Conservation (phyloP, 2,329 filamentous ascomycete species). For the Trichoderma oligosporum region DNA sequence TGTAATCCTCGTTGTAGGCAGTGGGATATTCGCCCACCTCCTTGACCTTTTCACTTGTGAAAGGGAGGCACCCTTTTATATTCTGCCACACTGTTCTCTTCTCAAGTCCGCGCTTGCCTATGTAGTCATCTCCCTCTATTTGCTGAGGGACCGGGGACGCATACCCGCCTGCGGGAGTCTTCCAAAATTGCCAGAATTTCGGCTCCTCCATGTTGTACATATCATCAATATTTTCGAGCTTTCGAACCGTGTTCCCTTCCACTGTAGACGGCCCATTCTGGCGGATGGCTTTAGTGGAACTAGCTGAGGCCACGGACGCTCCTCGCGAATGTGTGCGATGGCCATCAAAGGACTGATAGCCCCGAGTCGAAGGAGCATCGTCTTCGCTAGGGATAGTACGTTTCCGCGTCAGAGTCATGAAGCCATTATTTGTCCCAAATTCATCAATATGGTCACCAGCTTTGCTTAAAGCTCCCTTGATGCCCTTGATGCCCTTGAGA, state of each 20-base stretch:
- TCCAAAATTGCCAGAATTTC: conserved; percentile 63
- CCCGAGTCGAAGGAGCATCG: conserved; percentile 19
- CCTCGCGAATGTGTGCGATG: conserved; percentile 36
- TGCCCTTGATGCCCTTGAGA: conserved; percentile 45
- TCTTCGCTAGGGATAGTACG: conserved; percentile 22
- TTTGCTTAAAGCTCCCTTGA: conserved; percentile 44
- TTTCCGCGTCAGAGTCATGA: conserved; percentile 29
- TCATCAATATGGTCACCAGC: conserved; percentile 50
- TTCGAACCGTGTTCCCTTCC: conserved; percentile 51
- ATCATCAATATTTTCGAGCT: conserved; percentile 45
- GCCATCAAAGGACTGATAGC: conserved; percentile 32
- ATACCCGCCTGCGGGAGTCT: conserved; percentile 58
- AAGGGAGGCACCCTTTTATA: conserved; percentile 49
- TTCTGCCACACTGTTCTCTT: conserved; percentile 50
- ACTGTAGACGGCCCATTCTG: background rate
- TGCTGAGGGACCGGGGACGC: conserved; percentile 59
- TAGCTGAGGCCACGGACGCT: conserved; percentile 38
- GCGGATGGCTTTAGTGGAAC: conserved; percentile 32
- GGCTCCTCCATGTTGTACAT: conserved; percentile 45
- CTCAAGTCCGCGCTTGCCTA: conserved; percentile 32
- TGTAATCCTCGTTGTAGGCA: conserved; percentile 59
- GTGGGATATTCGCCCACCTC: conserved; percentile 53
- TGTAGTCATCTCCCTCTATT: conserved; percentile 39
- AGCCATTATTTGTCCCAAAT: conserved; percentile 55
- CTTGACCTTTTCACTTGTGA: conserved; percentile 43